These are phyloP conservation scores for Colletotrichum sansevieriae DNA, from an alignment of 2,329 filamentous ascomycete species.

Conservation along the genomic window DNA sequence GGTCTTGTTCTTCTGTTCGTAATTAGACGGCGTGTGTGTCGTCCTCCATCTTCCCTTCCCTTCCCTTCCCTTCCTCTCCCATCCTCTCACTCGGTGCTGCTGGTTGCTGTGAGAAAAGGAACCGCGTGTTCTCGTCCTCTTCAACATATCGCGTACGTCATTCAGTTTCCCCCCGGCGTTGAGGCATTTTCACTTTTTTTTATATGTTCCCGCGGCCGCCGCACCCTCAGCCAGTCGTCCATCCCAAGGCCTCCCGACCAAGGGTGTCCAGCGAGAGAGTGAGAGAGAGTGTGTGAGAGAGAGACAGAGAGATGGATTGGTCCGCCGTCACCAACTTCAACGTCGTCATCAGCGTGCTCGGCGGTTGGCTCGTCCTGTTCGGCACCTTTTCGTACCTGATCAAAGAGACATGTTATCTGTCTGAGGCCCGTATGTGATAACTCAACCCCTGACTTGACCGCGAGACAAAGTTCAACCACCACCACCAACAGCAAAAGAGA, in stretches of 20 bases:
- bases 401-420: constrained; percentile 92
- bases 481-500: too few species aligned
- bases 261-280: background rate
- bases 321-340: constrained; percentile 72
- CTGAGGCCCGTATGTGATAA: constrained; percentile 80
- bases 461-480: too few species aligned
- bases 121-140: background rate
- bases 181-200: constrained; percentile 2
- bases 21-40: too few species aligned
- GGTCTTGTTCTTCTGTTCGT: too few species aligned
- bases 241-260: constrained; percentile 7
- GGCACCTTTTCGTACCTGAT: constrained; percentile 91
- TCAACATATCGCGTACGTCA: background rate
- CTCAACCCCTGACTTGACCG: too few species aligned
- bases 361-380: constrained; percentile 89
- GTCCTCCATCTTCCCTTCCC: too few species aligned
- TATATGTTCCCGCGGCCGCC: background rate
- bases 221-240: background rate
- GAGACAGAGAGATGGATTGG: background rate
- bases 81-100: too few species aligned
- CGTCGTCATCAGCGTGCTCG: constrained; percentile 82
- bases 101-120: too few species aligned
- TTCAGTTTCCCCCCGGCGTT: background rate
- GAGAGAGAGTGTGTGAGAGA: too few species aligned
- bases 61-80: too few species aligned